Evolutionary conservation across 225 moss, liverwort and hornwort species (phyloP).

Genomic region (Straminergon stramineum): DNA sequence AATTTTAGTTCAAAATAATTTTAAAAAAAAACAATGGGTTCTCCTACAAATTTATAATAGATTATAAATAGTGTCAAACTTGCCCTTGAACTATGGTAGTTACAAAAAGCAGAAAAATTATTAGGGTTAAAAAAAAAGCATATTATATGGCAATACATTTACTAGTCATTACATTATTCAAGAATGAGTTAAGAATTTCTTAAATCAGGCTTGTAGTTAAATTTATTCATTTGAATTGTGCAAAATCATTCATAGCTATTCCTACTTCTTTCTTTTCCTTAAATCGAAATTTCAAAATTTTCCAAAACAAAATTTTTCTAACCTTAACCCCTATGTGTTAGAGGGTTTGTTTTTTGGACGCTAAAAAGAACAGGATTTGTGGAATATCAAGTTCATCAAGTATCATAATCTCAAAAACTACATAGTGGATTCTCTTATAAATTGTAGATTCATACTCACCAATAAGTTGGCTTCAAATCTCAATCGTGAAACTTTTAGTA

Average conservation of each 20-base stretch:
- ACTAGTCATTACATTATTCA: not conserved
- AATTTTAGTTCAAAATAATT: not conserved
- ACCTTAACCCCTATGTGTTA: not conserved
- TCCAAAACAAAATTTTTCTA: not conserved
- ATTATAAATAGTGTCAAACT: not conserved
- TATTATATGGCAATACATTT: not conserved
- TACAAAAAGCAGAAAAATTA: not conserved
- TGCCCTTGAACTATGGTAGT: not conserved
- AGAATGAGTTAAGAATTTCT: no score
- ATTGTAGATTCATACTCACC: no score
- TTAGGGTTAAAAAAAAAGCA: not conserved
- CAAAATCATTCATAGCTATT: not conserved
- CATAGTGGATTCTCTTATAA: no score
- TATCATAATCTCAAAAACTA: no score
- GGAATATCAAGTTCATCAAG: no score
- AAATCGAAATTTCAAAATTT: not conserved
- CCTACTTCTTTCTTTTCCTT: not conserved
- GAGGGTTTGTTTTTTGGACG: no score
- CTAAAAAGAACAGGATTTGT: no score
- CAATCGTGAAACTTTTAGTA: no score
- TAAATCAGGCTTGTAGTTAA: not conserved
- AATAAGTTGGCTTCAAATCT: no score
- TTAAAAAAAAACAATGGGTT: rapidly evolving
- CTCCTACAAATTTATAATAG: not conserved
- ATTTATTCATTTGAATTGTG: not conserved